phyloP scores from a whole-genome alignment of 768 basidiomycete species.

The Lactifluus pinguis region DNA sequence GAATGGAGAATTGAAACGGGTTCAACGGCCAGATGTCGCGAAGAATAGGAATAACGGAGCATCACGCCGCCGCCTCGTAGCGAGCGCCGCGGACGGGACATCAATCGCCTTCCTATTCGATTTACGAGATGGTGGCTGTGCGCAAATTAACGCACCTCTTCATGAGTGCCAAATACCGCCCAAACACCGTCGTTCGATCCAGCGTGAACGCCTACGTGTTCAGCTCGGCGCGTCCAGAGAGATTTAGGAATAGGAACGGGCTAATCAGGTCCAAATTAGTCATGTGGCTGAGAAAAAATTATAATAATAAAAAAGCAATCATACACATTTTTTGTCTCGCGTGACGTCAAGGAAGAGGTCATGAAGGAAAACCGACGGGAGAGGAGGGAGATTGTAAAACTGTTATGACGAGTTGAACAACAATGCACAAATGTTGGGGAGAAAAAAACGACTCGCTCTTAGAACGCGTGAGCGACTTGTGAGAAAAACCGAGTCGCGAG shows the following conservation, averaged over 20 bases:
- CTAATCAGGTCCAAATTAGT: background rate
- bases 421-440: background rate
- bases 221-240: constrained; percentile 38
- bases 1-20: background rate
- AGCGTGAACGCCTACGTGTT: background rate
- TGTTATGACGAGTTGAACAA: constrained; percentile 15
- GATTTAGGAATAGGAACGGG: constrained; percentile 29
- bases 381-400: constrained; percentile 34
- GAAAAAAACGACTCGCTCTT: background rate
- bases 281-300: background rate
- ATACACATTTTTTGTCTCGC: background rate
- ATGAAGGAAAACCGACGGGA: constrained; percentile 31
- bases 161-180: constrained; percentile 51
- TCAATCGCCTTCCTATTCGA: background rate
- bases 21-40: background rate
- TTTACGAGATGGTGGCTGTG: constrained; percentile 11
- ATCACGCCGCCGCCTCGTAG: background rate
- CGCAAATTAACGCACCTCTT: constrained; percentile 41
- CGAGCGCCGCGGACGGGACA: constrained; percentile 5
- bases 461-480: constrained; percentile 8
- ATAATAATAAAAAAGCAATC: background rate
- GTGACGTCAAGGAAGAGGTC: constrained; percentile 33
- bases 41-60: background rate
- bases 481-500: constrained; percentile 10
- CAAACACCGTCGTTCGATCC: constrained; percentile 34